phyloP scores from a whole-genome alignment of 2,329 filamentous ascomycete species.

The Aspergillus vadensis region DNA sequence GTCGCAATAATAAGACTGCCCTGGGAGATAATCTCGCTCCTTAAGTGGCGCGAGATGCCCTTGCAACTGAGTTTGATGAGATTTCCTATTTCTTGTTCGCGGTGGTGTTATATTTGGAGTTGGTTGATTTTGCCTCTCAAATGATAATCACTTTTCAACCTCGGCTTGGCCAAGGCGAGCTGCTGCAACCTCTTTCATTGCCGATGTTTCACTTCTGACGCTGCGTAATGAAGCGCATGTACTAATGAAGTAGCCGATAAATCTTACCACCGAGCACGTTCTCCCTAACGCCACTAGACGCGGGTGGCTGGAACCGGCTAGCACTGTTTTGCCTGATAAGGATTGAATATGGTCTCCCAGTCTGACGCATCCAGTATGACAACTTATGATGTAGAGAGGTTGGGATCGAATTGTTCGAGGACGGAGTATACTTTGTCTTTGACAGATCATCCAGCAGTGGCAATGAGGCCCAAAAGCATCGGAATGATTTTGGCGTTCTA shows the following conservation, averaged over 20 bases:
- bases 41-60: constrained; percentile 4
- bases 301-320: constrained; percentile 9
- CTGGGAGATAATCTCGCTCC: constrained; percentile 1
- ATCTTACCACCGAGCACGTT: constrained; percentile 12
- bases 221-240: constrained; percentile 7
- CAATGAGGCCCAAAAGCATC: too few species aligned
- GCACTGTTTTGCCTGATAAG: constrained; percentile 4
- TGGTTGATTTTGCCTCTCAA: neutral
- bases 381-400: neutral
- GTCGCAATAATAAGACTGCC: constrained; percentile 11
- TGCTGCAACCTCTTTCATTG: neutral
- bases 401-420: neutral
- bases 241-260: neutral
- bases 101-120: neutral
- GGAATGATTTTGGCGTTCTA: too few species aligned
- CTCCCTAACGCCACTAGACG: constrained; percentile 12
- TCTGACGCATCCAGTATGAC: constrained; percentile 4
- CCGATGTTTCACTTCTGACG: neutral
- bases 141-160: neutral
- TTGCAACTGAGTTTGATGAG: neutral
- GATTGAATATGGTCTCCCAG: neutral
- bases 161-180: neutral
- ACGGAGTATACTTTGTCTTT: neutral
- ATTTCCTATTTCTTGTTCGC: neutral
- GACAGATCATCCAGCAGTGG: neutral